A percentile compares a stretch with the other conserved stretches of the same genome.
Evolutionary conservation across 768 basidiomycete genomes (phyloP).

Genomic region (Tricholoma bakamatsutake): DNA sequence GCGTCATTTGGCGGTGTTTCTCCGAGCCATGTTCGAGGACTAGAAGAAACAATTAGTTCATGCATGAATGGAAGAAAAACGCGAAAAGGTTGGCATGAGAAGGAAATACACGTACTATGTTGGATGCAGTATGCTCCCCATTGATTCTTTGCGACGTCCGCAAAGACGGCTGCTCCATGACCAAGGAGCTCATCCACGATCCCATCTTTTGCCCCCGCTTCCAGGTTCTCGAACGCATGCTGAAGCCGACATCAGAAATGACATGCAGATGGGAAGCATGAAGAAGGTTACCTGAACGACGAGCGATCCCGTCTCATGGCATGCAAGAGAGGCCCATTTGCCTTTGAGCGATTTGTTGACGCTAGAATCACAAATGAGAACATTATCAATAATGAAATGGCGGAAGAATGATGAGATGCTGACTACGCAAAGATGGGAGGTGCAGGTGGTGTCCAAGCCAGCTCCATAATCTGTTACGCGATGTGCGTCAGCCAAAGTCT

Average conservation of each 20-base stretch:
- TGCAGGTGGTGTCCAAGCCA: constrained; percentile 81
- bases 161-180: constrained; percentile 59
- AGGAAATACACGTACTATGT: constrained; percentile 52
- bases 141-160: constrained; percentile 78
- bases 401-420: constrained; percentile 20
- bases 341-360: constrained; percentile 86
- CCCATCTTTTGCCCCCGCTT: constrained; percentile 77
- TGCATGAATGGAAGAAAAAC: background rate
- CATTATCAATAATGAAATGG: background rate
- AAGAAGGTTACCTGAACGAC: constrained; percentile 66
- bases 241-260: constrained; percentile 19
- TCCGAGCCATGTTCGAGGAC: constrained; percentile 83
- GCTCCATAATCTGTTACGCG: constrained; percentile 70
- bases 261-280: background rate
- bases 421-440: constrained; percentile 87
- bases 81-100: background rate
- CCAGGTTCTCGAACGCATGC: constrained; percentile 85
- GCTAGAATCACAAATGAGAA: constrained; percentile 28
- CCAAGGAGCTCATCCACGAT: constrained; percentile 82
- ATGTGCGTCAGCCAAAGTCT: too few species aligned
- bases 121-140: constrained; percentile 89
- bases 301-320: constrained; percentile 85
- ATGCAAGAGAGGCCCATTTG: constrained; percentile 85
- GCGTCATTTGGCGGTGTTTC: constrained; percentile 65
- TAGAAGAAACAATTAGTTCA: constrained; percentile 19